Evolutionary conservation across 1,139 yeast species (phyloP).

Genomic region (Yamadazyma conglobata): DNA sequence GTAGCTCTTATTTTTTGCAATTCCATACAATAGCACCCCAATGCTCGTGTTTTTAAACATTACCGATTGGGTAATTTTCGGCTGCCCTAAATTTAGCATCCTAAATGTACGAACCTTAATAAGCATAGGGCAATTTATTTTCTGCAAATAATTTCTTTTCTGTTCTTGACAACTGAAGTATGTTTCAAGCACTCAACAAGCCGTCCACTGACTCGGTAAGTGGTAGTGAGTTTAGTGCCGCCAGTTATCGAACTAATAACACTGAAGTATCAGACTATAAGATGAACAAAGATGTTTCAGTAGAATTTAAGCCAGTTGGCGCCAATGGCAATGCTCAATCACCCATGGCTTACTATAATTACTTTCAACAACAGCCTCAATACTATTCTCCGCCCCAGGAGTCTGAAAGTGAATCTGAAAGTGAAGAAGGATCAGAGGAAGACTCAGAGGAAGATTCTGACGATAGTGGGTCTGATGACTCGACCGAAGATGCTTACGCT

Average conservation of each 20-base stretch:
- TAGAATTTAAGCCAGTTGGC: conserved; percentile 12
- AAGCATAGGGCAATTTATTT: too few species aligned
- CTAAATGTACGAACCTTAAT: too few species aligned
- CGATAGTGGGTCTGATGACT: conserved; percentile 7
- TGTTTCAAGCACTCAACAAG: conserved; percentile 4
- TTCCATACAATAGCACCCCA: too few species aligned
- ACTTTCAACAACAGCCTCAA: conserved; percentile 7
- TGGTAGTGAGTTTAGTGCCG: conserved; percentile 32
- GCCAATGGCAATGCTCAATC: conserved; percentile 4
- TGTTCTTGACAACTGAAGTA: not conserved
- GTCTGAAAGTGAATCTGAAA: conserved; percentile 16
- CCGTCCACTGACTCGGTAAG: conserved; percentile 16
- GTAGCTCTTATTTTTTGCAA: too few species aligned
- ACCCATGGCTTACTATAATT: conserved; percentile 5
- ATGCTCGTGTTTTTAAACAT: too few species aligned
- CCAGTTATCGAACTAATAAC: conserved; percentile 32
- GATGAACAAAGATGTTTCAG: conserved; percentile 9
- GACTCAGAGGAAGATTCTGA: conserved; percentile 7
- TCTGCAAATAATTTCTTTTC: too few species aligned
- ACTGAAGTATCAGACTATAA: conserved; percentile 20
- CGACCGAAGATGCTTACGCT: conserved; percentile 8
- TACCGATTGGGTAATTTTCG: too few species aligned
- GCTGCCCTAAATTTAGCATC: too few species aligned
- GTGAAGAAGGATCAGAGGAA: conserved; percentile 18
- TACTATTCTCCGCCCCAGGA: conserved; percentile 5